A percentile compares a stretch with the other conserved stretches of the same genome.
Conservation (phyloP, 495 filamentous ascomycete genomes). For the Bryoglossum gracile region DNA sequence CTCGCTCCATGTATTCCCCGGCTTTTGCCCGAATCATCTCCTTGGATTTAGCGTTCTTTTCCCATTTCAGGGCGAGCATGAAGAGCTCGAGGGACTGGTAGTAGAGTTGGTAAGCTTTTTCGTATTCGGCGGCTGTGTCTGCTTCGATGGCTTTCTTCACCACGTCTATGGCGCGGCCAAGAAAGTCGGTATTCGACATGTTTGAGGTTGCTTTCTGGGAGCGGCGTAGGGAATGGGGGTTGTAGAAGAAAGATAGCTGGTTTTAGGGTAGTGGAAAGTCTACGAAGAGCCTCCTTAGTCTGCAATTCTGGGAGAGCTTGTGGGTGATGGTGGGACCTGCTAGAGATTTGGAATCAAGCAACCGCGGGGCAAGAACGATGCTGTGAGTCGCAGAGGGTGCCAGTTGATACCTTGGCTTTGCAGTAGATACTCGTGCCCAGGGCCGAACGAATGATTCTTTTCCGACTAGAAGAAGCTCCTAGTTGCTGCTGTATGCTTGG, state of each 20-base stretch:
- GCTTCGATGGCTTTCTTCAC: conserved; percentile 96
- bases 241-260: conserved; percentile 4
- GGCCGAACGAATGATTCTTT: too few species aligned
- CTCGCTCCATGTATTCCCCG: conserved; percentile 94
- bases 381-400: too few species aligned
- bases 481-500: conserved; percentile 18
- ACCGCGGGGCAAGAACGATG: too few species aligned
- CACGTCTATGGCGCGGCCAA: conserved; percentile 87
- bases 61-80: conserved; percentile 96
- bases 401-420: too few species aligned
- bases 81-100: conserved; percentile 91
- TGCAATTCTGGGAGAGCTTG: too few species aligned
- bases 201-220: conserved; percentile 25
- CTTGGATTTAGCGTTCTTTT: conserved; percentile 93
- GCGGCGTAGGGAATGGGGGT: conserved; percentile 7
- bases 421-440: too few species aligned
- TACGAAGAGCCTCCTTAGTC: too few species aligned
- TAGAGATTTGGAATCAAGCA: too few species aligned
- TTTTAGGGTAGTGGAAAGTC: too few species aligned
- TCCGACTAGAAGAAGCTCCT: neutral
- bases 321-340: too few species aligned
- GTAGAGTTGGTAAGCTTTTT: conserved; percentile 92
- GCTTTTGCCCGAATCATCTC: conserved; percentile 93
- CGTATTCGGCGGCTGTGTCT: conserved; percentile 92
- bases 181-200: conserved; percentile 97